phyloP scores from a whole-genome alignment of 176 grass and related monocot species.

The Urochloa ruziziensis region DNA sequence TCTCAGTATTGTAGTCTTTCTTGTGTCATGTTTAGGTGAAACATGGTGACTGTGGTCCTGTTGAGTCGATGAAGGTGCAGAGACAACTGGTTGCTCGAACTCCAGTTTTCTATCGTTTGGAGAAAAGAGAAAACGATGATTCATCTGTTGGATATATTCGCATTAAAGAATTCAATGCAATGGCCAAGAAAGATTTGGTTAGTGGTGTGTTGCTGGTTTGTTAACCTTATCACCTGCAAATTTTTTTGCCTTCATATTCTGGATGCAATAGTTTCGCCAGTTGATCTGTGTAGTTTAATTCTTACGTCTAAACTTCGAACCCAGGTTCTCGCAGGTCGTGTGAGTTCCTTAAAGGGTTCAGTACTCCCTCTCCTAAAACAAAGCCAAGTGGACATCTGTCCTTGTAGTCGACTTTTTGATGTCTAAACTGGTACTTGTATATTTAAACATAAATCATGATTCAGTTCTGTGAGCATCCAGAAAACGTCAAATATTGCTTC shows the following conservation, averaged over 20 bases:
- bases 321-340: neutral
- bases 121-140: conserved; percentile 71
- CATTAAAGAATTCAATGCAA: conserved; percentile 96
- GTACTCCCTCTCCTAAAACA: neutral
- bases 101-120: conserved; percentile 90
- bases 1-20: conserved; percentile 30
- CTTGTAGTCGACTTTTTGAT: neutral
- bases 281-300: conserved; percentile 13
- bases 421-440: conserved; percentile 1
- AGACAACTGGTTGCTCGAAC: conserved; percentile 77
- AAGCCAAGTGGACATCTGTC: neutral
- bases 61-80: conserved; percentile 87
- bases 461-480: neutral
- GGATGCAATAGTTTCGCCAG: neutral
- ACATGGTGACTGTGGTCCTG: conserved; percentile 73
- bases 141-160: conserved; percentile 84
- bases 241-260: conserved; percentile 11
- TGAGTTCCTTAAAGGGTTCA: neutral
- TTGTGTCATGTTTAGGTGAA: conserved; percentile 69
- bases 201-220: conserved; percentile 65
- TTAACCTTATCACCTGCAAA: conserved; percentile 25
- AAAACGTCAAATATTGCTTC: neutral
- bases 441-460: conserved; percentile 15
- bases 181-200: conserved; percentile 99
- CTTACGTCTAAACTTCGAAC: neutral